Base-by-base conservation (phyloP, 495 filamentous ascomycete species). In the Bacidia rubella region DNA sequence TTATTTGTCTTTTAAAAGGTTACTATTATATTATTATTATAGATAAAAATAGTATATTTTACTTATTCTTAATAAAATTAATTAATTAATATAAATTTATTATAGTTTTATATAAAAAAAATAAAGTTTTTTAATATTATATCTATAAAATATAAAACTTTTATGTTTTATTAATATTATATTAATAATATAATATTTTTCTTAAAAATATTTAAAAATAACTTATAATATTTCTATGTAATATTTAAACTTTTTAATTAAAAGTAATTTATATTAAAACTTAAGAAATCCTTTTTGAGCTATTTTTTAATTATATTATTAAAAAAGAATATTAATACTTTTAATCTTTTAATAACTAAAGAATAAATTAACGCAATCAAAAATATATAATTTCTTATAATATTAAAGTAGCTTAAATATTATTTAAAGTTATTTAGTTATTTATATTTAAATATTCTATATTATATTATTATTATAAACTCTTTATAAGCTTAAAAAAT, bases 141-240 rank as follows among this genome's bases (percentile, higher is more conserved):
- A 44, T 20, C 19, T 9, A 44, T 44, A 44, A 44, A 44, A 44
- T 44, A 44, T 17, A 44, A 44, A 44, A 44, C 7, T 5, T 44
- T 44, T 9, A 20, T 44, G 7, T 44, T 9, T 44, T 1, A 15
- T 17, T 3, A 41, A 24, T 46, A 20, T 10, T 50, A 49, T 24
- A 57, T 57, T n/a, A 21, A 57, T 9, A 22, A 57, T 54, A 41
- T 54, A n/a, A 25, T 49, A 27, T 24, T 41, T 47, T 40, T 46
- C 27, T 38, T 38, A 21, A 56, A 53, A 21, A 19, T 19, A 0
- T 38, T 56, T 17, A 53, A 24, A 1, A 15, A 54, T n/a, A n/a
- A n/a, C n/a, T n/a, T n/a, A n/a, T n/a, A n/a, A n/a, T n/a, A n/a
- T n/a, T n/a, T n/a, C n/a, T n/a, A n/a, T n/a, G n/a, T n/a, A n/a